These are phyloP conservation scores for Rhizophagus clarus DNA, from an alignment of 192 early-diverging fungal species.

Conservation along the genomic window DNA sequence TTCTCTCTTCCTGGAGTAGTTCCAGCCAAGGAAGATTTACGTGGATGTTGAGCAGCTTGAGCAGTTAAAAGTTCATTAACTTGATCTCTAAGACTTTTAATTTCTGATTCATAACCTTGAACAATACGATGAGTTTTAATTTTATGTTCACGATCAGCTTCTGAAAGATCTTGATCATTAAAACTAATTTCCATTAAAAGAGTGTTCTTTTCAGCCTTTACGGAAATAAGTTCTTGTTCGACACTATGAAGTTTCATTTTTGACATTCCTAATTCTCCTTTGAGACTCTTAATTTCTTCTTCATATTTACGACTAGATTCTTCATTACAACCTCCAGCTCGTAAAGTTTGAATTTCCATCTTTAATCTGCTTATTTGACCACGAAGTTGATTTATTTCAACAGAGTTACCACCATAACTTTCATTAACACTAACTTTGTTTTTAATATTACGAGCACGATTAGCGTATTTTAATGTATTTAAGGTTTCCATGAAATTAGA, in stretches of 20 bases:
- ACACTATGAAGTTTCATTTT: slow-evolving; percentile 51
- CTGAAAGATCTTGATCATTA: slow-evolving; percentile 41
- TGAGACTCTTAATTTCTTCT: slow-evolving; percentile 46
- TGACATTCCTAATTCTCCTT: slow-evolving; percentile 45
- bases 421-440: slow-evolving; percentile 75
- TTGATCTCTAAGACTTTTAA: slow-evolving; percentile 38
- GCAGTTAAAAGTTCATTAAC: slow-evolving; percentile 41
- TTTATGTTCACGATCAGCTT: slow-evolving; percentile 40
- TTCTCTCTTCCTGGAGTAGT: not conserved
- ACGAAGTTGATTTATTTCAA: slow-evolving; percentile 58
- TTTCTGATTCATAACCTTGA: slow-evolving; percentile 38
- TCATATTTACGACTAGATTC: slow-evolving; percentile 38
- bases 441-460: slow-evolving; percentile 93
- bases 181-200: slow-evolving; percentile 51
- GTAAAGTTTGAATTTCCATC: slow-evolving; percentile 50
- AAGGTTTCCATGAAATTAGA: slow-evolving; percentile 86
- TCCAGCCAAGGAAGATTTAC: slow-evolving; percentile 28
- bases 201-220: slow-evolving; percentile 54
- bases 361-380: slow-evolving; percentile 54
- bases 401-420: slow-evolving; percentile 47
- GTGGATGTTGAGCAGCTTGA: slow-evolving; percentile 23
- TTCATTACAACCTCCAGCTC: slow-evolving; percentile 43
- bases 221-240: slow-evolving; percentile 44
- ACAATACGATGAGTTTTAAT: slow-evolving; percentile 42
- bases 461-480: slow-evolving; percentile 96